These are phyloP conservation scores for Simmondsia chinensis DNA, from an alignment of 148 eudicot genomes.

Conservation along the genomic window DNA sequence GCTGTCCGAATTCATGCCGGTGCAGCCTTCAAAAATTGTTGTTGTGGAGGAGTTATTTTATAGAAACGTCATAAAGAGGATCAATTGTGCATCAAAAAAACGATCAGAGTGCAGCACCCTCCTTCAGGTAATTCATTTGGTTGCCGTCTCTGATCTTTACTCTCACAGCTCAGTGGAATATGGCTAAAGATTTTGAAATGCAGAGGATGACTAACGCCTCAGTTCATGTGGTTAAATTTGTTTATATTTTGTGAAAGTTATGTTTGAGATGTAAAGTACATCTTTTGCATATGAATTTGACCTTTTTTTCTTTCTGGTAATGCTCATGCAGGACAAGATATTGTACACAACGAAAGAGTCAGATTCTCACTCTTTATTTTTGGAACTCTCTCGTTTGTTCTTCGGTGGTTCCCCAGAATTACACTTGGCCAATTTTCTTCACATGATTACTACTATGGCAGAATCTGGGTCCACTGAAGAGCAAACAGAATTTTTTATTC, in stretches of 20 bases:
- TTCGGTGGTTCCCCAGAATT: conserved; percentile 53
- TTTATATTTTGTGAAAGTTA: too few relatives aligned
- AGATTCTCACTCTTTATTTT: conserved; percentile 57
- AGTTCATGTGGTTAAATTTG: too few relatives aligned
- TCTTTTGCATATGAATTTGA: too few relatives aligned
- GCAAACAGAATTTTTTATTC: conserved; percentile 61
- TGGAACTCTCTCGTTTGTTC: conserved; percentile 76
- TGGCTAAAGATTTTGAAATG: too few relatives aligned
- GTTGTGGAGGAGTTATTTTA: conserved; percentile 74
- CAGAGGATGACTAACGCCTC: too few relatives aligned
- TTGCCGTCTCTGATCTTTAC: too few relatives aligned
- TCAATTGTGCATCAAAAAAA: conserved; percentile 41
- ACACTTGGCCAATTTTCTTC: conserved; percentile 84
- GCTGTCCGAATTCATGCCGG: conserved; percentile 40
- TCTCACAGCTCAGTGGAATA: too few relatives aligned
- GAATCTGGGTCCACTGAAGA: conserved; percentile 80
- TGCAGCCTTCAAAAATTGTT: conserved; percentile 32
- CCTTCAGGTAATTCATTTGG: conserved; percentile 52
- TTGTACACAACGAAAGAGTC: conserved; percentile 61
- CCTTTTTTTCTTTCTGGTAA: too few relatives aligned
- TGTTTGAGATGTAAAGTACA: too few relatives aligned
- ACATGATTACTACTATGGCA: conserved; percentile 76
- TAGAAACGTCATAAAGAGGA: conserved; percentile 57
- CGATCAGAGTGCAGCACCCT: conserved; percentile 61
- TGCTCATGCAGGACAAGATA: conserved; percentile 49